These are phyloP conservation scores for Solanum bukasovii DNA, from an alignment of 257 asterid species.

Conservation along the genomic window DNA sequence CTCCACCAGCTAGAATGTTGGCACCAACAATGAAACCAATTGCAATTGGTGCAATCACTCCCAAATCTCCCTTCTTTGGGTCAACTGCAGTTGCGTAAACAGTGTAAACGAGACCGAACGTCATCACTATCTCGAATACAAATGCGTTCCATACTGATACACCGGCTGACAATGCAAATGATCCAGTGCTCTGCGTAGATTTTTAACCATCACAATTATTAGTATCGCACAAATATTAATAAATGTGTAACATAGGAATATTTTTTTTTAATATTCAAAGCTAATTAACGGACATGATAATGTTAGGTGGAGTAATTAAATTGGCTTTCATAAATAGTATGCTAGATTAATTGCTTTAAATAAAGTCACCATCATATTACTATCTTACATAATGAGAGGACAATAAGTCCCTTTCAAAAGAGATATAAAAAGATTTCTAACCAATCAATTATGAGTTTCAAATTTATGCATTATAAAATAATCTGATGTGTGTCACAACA, in stretches of 20 bases:
- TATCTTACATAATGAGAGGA: background rate
- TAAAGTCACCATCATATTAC: background rate
- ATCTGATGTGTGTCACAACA: background rate
- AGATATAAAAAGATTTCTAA: background rate
- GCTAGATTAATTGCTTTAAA: background rate
- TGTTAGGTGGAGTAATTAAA: background rate
- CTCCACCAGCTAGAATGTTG: slow-evolving; percentile 62
- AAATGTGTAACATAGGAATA: background rate
- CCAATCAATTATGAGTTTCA: background rate
- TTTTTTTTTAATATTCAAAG: background rate
- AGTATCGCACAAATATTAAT: background rate
- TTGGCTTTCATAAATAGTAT: background rate
- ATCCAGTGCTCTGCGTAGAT: slow-evolving; percentile 3
- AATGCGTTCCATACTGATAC: slow-evolving; percentile 50
- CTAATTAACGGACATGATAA: background rate
- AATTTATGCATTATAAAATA: background rate
- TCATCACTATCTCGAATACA: slow-evolving; percentile 66
- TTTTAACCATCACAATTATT: background rate
- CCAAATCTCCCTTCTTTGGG: slow-evolving; percentile 61
- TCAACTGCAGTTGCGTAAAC: slow-evolving; percentile 72
- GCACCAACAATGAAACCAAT: slow-evolving; percentile 71
- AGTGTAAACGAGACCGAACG: slow-evolving; percentile 70
- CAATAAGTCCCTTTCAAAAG: background rate
- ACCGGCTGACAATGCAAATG: slow-evolving; percentile 19
- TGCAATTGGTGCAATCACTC: slow-evolving; percentile 55